Evolutionary conservation across 768 basidiomycete species (phyloP), one percentile per base, ranked within the genome.

Genomic region (Collybia nuda): DNA sequence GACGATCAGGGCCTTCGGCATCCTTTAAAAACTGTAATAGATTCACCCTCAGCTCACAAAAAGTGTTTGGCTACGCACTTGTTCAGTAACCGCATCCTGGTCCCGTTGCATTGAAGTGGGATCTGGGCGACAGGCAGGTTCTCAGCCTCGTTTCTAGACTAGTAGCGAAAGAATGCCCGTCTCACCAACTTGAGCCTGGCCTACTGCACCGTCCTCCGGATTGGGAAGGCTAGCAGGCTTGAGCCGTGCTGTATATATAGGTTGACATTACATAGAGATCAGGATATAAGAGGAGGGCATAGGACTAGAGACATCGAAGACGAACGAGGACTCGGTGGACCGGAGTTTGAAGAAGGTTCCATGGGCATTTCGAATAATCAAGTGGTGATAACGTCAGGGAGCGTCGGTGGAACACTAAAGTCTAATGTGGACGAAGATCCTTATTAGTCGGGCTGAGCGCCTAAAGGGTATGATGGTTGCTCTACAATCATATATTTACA

Each of bases 1-100:
- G 83, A 12, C 77, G 74, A 37, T 62, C 56, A 5, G 67, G 40
- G 19, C 35, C 36, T 2, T 32, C 41, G 14, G 32, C 18, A 37
- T 35, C 21, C 12, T 26, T 18, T 5, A 24, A 7, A 15, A 35
- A 12, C 18, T 43, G 41, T 19, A 18, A 23, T 26, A 39, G 28
- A 15, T 40, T 32, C 23, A 28, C 23, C 14, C 19, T 37, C 9
- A 15, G 19, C n/a, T 18, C 21, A 6, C 37, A 14, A 26, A n/a
- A 5, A 41, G 11, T 21, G 3, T 17, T 14, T 4, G 6, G 32
- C n/a, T 5, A 48, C 56, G 32, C 46, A 64, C 65, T 51, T 61
- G 52, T 40, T 67, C 63, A 38, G 24, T 26, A 26, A 7, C 58
- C 22, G 66, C 64, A 44, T 65, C 59, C 28, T 60, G 39, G 28